A percentile compares a stretch with the other conserved stretches of the same genome.
phyloP scores from a whole-genome alignment of 106 monocot species.

The Dioscorea zingiberensis region DNA sequence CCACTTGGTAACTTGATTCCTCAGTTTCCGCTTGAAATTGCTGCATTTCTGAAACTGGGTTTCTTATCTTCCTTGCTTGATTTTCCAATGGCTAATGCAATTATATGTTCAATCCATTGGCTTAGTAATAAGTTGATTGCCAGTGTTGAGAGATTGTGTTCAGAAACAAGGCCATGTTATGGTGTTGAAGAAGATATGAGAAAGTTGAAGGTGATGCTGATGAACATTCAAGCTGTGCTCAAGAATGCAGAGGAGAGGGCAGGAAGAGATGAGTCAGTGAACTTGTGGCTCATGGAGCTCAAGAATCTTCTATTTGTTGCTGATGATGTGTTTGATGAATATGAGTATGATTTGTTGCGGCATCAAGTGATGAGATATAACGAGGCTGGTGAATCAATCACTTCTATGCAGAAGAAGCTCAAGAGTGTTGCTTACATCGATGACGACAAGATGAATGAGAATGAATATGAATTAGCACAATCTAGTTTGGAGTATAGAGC shows the following conservation, averaged over 20 bases:
- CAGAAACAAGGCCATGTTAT: not conserved
- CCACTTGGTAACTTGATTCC: too few relatives aligned
- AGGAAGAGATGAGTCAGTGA: not conserved
- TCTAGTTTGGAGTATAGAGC: too few relatives aligned
- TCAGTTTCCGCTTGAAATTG: too few relatives aligned
- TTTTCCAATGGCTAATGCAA: not conserved
- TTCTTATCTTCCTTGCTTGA: too few relatives aligned
- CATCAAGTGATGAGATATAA: not conserved
- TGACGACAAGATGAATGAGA: not conserved
- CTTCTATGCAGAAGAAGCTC: not conserved
- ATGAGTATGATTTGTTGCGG: not conserved
- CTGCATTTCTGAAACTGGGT: too few relatives aligned
- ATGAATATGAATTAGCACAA: not conserved
- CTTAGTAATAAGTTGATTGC: not conserved
- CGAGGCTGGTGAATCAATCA: not conserved
- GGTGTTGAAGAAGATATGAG: conserved; percentile 5
- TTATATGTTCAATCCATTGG: not conserved
- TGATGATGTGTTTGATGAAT: conserved; percentile 20
- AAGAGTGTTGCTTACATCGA: not conserved
- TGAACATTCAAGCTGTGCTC: not conserved
- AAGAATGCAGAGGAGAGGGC: conserved; percentile 12
- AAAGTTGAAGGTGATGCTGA: conserved; percentile 4
- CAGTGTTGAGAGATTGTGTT: not conserved
- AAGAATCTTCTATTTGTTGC: conserved; percentile 14
- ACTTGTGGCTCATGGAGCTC: conserved; percentile 23